Conservation (phyloP, 495 filamentous ascomycete species). For the Neurospora sp. region DNA sequence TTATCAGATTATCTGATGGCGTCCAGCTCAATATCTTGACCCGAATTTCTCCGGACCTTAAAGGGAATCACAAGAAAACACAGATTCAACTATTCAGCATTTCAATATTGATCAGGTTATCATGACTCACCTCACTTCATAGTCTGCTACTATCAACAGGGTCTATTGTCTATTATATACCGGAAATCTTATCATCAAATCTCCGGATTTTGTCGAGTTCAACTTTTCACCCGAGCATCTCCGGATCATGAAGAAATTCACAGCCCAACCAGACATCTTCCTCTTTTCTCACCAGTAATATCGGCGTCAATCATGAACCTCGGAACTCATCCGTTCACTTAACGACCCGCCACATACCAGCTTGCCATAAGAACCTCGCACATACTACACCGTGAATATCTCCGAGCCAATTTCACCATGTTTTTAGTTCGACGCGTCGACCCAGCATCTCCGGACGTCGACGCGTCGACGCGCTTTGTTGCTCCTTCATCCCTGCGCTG, state of each 20-base stretch:
- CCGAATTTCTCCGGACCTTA: no score
- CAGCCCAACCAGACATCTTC: not conserved
- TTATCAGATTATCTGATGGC: not conserved
- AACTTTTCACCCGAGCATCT: not conserved
- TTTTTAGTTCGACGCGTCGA: rapidly evolving
- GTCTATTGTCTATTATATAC: rapidly evolving
- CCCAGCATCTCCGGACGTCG: not conserved
- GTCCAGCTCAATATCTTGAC: not conserved
- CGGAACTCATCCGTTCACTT: not conserved
- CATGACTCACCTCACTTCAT: not conserved
- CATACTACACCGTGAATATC: not conserved
- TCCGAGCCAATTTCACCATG: not conserved
- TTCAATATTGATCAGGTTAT: not conserved
- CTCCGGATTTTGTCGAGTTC: not conserved
- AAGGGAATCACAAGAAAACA: not conserved
- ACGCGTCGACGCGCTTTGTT: not conserved
- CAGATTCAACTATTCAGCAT: not conserved
- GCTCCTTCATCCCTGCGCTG: not conserved
- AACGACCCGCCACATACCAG: not conserved
- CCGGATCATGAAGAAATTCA: not conserved
- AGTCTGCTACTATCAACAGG: not conserved
- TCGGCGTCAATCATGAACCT: not conserved
- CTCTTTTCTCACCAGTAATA: not conserved
- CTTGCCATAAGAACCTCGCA: not conserved
- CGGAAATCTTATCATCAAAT: not conserved